These are phyloP conservation scores for Suillus subalutaceus DNA, from an alignment of 768 basidiomycete species.

Conservation along the genomic window DNA sequence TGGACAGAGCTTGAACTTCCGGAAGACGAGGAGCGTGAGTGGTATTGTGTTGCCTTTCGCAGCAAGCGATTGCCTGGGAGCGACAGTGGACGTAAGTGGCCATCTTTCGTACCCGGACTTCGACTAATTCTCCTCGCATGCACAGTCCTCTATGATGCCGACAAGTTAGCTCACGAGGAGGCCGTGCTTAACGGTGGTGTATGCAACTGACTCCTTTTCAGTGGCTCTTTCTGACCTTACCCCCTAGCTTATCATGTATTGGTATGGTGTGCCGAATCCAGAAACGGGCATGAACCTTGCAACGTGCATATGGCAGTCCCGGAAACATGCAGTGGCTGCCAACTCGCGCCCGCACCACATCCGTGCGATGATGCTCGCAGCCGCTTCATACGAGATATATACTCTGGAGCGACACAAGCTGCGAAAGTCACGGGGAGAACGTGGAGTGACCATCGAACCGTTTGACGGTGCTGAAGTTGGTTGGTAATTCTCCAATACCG, in stretches of 20 bases:
- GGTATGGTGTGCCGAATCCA: slow-evolving; percentile 86
- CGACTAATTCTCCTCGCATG: slow-evolving; percentile 3
- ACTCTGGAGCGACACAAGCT: slow-evolving; percentile 76
- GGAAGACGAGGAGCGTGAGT: slow-evolving; percentile 74
- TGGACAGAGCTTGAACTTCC: slow-evolving; percentile 76
- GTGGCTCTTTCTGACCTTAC: slow-evolving; percentile 12
- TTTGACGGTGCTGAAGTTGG: slow-evolving; percentile 70
- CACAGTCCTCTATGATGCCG: slow-evolving; percentile 85
- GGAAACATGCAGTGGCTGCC: slow-evolving; percentile 80
- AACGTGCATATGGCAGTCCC: slow-evolving; percentile 94
- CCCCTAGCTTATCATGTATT: slow-evolving; percentile 80
- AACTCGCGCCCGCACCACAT: slow-evolving; percentile 81
- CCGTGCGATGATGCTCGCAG: slow-evolving; percentile 81
- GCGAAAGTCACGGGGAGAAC: slow-evolving; percentile 64
- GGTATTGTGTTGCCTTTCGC: slow-evolving; percentile 93
- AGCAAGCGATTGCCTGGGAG: slow-evolving; percentile 74
- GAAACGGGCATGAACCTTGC: slow-evolving; percentile 85
- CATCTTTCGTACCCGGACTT: not conserved
- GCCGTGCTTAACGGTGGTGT: slow-evolving; percentile 87
- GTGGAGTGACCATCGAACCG: slow-evolving; percentile 55
- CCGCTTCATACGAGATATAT: slow-evolving; percentile 77
- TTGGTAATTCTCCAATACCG: slow-evolving; percentile 48
- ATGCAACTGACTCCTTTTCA: slow-evolving; percentile 30
- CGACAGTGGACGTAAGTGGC: slow-evolving; percentile 60
- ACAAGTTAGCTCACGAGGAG: slow-evolving; percentile 88